phyloP scores from a whole-genome alignment of 306 rosid genomes.

The Vachellia collinsii region DNA sequence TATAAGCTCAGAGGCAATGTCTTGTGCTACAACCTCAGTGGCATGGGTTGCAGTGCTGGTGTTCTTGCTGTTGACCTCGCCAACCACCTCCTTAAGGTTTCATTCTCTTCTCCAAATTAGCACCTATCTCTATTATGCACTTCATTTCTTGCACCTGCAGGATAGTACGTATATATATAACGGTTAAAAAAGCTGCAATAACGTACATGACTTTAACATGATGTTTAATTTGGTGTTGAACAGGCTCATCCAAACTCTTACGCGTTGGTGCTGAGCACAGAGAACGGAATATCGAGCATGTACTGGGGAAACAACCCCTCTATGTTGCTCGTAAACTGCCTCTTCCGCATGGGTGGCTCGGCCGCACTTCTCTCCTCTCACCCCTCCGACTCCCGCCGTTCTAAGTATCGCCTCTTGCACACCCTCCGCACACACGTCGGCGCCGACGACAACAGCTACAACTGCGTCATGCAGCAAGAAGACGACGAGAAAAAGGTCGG shows the following conservation, averaged over 20 bases:
- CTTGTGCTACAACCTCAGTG: constrained; percentile 37
- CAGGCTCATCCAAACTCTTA: constrained; percentile 40
- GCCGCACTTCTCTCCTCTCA: constrained; percentile 41
- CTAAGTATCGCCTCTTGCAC: constrained; percentile 37
- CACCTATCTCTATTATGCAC: too few relatives aligned
- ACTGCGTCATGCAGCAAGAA: constrained; percentile 32
- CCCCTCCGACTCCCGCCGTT: constrained; percentile 6
- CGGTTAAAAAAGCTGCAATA: too few relatives aligned
- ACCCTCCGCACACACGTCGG: constrained; percentile 37
- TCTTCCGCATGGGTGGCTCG: constrained; percentile 43
- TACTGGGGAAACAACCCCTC: constrained; percentile 41
- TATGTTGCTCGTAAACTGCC: constrained; percentile 40
- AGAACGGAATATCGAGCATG: constrained; percentile 28
- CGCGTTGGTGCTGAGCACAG: constrained; percentile 35
- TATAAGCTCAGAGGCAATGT: constrained; percentile 31
- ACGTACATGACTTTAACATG: not conserved
- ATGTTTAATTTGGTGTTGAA: not conserved
- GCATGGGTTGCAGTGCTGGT: constrained; percentile 53
- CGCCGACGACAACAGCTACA: constrained; percentile 31
- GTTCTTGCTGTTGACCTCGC: constrained; percentile 41
- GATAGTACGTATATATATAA: too few relatives aligned
- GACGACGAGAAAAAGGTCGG: constrained; percentile 30
- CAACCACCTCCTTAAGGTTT: constrained; percentile 44
- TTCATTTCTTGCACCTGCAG: too few relatives aligned
- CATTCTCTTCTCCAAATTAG: not conserved